A percentile compares a stretch with the other conserved stretches of the same genome.
phyloP scores from a whole-genome alignment of 495 filamentous ascomycete genomes.

The Margaritispora aquatica region DNA sequence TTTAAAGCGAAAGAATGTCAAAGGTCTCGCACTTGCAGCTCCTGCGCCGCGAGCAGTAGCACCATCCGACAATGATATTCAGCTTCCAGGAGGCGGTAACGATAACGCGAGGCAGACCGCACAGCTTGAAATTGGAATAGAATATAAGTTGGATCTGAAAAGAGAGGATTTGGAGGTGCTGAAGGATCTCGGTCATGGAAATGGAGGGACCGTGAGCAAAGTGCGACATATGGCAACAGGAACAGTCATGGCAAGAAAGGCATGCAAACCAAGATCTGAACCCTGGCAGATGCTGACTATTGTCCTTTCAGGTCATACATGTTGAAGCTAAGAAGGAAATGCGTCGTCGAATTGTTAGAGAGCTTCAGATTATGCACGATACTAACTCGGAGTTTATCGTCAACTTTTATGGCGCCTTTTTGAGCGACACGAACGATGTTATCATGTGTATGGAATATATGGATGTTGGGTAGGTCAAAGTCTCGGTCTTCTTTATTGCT shows the following conservation, averaged over 20 bases:
- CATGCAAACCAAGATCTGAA: constrained; percentile 30
- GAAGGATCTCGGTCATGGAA: constrained; percentile 92
- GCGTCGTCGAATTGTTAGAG: constrained; percentile 89
- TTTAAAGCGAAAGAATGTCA: constrained; percentile 94
- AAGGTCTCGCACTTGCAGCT: constrained; percentile 79
- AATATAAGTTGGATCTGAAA: constrained; percentile 88
- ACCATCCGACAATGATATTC: constrained; percentile 35
- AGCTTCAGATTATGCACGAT: constrained; percentile 96
- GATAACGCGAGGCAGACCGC: constrained; percentile 17
- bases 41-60: constrained; percentile 53
- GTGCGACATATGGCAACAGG: constrained; percentile 92
- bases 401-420: constrained; percentile 93
- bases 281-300: not conserved
- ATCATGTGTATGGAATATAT: constrained; percentile 99
- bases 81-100: constrained; percentile 17
- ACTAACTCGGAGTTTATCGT: constrained; percentile 96
- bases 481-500: not conserved
- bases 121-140: constrained; percentile 90
- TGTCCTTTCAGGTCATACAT: constrained; percentile 73
- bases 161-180: constrained; percentile 88
- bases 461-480: constrained; percentile 83
- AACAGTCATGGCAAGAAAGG: constrained; percentile 96
- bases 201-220: constrained; percentile 97
- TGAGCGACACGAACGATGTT: constrained; percentile 92
- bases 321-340: constrained; percentile 97